phyloP scores from a whole-genome alignment of 495 filamentous ascomycete genomes.

The Penicillium riverlandense region DNA sequence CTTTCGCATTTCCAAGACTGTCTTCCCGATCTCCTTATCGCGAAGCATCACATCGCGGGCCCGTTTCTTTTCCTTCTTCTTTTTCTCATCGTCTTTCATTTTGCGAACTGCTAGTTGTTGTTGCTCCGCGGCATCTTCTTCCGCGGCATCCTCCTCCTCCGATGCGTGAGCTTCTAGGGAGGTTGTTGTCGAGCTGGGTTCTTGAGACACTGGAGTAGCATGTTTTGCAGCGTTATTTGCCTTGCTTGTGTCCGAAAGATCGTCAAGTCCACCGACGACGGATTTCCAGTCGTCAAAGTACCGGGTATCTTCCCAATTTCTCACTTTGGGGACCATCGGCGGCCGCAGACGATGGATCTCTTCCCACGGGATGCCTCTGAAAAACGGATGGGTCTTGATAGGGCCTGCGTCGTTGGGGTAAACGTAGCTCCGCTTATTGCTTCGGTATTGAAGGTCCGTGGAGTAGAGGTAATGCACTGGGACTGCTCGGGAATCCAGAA shows the following conservation, averaged over 20 bases:
- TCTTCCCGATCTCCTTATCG: constrained; percentile 54
- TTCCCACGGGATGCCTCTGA: constrained; percentile 61
- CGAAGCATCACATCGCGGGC: constrained; percentile 73
- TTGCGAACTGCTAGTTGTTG: background rate
- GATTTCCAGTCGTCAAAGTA: constrained; percentile 80
- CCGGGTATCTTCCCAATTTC: constrained; percentile 68
- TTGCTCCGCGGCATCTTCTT: background rate
- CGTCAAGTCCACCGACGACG: constrained; percentile 50
- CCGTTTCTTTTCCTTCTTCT: constrained; percentile 55
- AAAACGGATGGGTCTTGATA: constrained; percentile 73
- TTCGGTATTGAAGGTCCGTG: constrained; percentile 21
- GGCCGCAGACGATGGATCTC: constrained; percentile 58
- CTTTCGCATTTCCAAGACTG: constrained; percentile 71
- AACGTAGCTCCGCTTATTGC: constrained; percentile 51
- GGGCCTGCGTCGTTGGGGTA: constrained; percentile 72
- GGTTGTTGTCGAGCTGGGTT: background rate
- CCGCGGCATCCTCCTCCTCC: too few relatives aligned
- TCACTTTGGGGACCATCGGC: constrained; percentile 70
- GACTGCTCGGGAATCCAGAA: constrained; percentile 24
- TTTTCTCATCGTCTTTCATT: constrained; percentile 14
- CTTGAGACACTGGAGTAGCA: constrained; percentile 7
- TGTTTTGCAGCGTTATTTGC: constrained; percentile 4
- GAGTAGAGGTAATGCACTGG: constrained; percentile 25
- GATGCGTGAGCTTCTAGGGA: too few relatives aligned
- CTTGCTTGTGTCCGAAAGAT: constrained; percentile 17